These are phyloP conservation scores for Clonostachys rosea DNA, from an alignment of 2,329 filamentous ascomycete genomes.

Conservation along the genomic window DNA sequence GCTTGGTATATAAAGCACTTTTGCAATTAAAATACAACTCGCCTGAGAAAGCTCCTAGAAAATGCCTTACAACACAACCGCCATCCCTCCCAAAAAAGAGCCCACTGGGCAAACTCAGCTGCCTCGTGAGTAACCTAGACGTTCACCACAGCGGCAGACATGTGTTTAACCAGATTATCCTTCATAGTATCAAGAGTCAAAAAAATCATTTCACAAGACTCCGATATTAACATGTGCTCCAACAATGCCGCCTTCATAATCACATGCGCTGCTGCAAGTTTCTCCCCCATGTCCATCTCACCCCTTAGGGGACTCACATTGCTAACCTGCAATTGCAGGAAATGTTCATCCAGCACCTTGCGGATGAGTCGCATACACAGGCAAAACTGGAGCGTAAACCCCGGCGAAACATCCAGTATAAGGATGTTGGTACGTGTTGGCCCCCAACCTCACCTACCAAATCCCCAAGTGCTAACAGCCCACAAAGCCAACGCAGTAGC, in stretches of 20 bases:
- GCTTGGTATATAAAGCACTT: too few species aligned
- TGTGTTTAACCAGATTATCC: background rate
- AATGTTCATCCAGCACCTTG: slow-evolving; percentile 91
- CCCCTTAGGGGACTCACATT: slow-evolving; percentile 1
- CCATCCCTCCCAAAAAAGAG: slow-evolving; percentile 76
- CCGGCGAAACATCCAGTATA: slow-evolving; percentile 90
- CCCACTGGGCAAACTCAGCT: slow-evolving; percentile 81
- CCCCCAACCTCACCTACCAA: background rate
- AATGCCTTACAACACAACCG: slow-evolving; percentile 90
- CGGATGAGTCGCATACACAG: slow-evolving; percentile 79
- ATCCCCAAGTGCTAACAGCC: slow-evolving; percentile 3
- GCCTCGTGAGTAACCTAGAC: slow-evolving; percentile 59
- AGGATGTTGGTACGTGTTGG: slow-evolving; percentile 68
- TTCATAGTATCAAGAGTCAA: slow-evolving; percentile 82
- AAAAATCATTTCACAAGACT: slow-evolving; percentile 87
- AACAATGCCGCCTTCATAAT: slow-evolving; percentile 95
- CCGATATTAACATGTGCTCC: slow-evolving; percentile 80
- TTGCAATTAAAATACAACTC: background rate
- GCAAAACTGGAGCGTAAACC: slow-evolving; percentile 90
- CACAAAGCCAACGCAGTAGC: slow-evolving; percentile 72
- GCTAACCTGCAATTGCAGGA: slow-evolving; percentile 49
- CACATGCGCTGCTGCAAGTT: slow-evolving; percentile 74
- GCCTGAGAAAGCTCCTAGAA: slow-evolving; percentile 5
- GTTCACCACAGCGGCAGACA: background rate
- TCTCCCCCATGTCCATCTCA: background rate